Conservation (phyloP, 768 basidiomycete genomes). For the Tricholoma matsutake region DNA sequence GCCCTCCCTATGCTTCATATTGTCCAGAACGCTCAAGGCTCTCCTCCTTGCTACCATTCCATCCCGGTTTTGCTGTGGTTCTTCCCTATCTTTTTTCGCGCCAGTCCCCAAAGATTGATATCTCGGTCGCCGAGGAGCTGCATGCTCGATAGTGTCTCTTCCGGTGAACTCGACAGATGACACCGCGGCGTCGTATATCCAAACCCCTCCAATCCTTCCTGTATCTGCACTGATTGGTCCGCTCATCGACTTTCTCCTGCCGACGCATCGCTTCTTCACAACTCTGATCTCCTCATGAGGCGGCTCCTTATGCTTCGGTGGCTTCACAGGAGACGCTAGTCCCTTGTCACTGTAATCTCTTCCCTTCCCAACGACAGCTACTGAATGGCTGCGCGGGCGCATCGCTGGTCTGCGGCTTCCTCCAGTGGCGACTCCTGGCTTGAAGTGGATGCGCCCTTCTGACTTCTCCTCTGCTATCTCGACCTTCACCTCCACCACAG, state of each 20-base stretch:
- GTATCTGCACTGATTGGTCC: slow-evolving; percentile 24
- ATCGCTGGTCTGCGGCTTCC: slow-evolving; percentile 16
- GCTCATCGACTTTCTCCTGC: slow-evolving; percentile 44
- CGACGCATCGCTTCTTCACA: slow-evolving; percentile 56
- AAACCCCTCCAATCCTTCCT: slow-evolving; percentile 27
- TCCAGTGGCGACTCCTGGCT: slow-evolving; percentile 15
- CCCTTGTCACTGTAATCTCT: slow-evolving; percentile 8
- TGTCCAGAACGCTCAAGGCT: slow-evolving; percentile 17
- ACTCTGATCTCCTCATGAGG: slow-evolving; percentile 29
- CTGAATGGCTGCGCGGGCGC: slow-evolving; percentile 35
- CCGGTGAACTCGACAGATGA: slow-evolving; percentile 37
- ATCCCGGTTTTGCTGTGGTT: background rate
- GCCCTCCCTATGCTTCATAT: slow-evolving; percentile 1
- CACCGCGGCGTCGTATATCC: slow-evolving; percentile 52
- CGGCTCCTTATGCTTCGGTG: slow-evolving; percentile 9
- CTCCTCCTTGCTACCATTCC: slow-evolving; percentile 11
- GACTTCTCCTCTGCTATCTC: slow-evolving; percentile 5
- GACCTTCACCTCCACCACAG: slow-evolving; percentile 16
- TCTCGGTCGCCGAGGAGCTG: background rate
- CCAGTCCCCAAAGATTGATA: slow-evolving; percentile 1
- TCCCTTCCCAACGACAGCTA: slow-evolving; percentile 17
- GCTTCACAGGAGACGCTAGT: slow-evolving; percentile 4
- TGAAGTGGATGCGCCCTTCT: slow-evolving; percentile 26
- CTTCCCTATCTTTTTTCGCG: slow-evolving; percentile 6
- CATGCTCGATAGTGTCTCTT: background rate